Evolutionary conservation across 202 grass and related monocot species (phyloP).

Genomic region (Cymbopogon flexuosus): DNA sequence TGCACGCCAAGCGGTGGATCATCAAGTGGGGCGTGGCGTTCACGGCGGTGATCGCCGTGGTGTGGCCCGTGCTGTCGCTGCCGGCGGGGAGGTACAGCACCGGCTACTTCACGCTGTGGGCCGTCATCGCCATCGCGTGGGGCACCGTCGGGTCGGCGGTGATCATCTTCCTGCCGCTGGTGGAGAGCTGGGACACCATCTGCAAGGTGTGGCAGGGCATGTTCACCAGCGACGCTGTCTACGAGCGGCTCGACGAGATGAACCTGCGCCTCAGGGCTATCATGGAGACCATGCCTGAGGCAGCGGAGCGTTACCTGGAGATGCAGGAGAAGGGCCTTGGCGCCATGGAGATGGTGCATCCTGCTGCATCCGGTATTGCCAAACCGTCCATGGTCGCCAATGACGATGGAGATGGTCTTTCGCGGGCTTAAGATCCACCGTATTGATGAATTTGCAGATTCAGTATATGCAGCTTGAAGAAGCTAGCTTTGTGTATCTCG

Average conservation of each 20-base stretch:
- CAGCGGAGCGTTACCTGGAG: conserved; percentile 44
- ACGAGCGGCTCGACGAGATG: conserved; percentile 61
- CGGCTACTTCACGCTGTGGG: conserved; percentile 91
- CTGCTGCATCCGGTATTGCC: conserved; percentile 6
- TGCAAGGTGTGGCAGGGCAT: conserved; percentile 54
- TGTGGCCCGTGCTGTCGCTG: conserved; percentile 75
- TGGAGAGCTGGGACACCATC: conserved; percentile 80
- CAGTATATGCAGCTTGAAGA: not conserved
- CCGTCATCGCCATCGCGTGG: conserved; percentile 63
- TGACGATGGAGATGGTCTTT: not conserved
- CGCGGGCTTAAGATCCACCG: not conserved
- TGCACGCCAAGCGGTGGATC: conserved; percentile 84
- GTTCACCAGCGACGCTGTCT: conserved; percentile 67
- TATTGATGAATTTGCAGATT: not conserved
- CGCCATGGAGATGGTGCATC: conserved; percentile 24
- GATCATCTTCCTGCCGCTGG: conserved; percentile 72
- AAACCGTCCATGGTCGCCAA: not conserved
- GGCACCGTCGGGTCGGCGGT: conserved; percentile 59
- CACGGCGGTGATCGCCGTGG: conserved; percentile 60
- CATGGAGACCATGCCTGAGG: conserved; percentile 63
- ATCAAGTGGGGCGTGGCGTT: conserved; percentile 77
- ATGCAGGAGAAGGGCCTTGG: conserved; percentile 1
- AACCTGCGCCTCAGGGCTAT: conserved; percentile 51
- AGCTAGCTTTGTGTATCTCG: not conserved
- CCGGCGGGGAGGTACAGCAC: conserved; percentile 69